phyloP scores from a whole-genome alignment of 495 filamentous ascomycete species.

The Penicillium daleae region DNA sequence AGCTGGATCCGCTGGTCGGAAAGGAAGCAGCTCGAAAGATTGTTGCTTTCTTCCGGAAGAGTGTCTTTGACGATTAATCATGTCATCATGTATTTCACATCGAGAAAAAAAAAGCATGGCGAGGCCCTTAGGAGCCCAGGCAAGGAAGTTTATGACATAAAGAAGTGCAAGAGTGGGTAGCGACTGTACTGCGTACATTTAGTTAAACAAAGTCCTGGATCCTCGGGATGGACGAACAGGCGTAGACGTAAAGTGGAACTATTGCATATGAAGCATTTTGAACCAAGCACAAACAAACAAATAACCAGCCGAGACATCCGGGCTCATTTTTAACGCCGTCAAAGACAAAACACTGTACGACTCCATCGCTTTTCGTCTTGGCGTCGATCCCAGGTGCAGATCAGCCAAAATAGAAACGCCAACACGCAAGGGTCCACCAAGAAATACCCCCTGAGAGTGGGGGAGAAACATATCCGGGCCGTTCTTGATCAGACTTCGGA shows the following conservation, averaged over 20 bases:
- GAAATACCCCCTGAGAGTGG: slow-evolving; percentile 29
- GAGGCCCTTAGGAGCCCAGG: neutral
- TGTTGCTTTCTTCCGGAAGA: slow-evolving; percentile 80
- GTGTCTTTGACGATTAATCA: slow-evolving; percentile 62
- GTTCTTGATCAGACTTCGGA: neutral
- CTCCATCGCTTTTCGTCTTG: slow-evolving; percentile 24
- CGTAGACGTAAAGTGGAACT: neutral
- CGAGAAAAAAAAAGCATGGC: neutral
- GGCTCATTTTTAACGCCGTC: slow-evolving; percentile 4
- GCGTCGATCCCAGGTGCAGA: slow-evolving; percentile 25
- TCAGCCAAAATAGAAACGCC: slow-evolving; percentile 27
- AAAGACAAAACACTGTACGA: slow-evolving; percentile 5
- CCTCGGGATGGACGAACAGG: neutral
- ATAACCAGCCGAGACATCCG: slow-evolving; percentile 14
- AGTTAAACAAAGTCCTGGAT: neutral
- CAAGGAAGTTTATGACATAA: neutral
- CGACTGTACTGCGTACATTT: too few relatives aligned
- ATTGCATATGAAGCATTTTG: neutral
- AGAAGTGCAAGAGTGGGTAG: too few relatives aligned
- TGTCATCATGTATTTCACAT: neutral
- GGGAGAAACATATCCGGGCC: slow-evolving; percentile 12
- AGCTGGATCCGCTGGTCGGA: slow-evolving; percentile 74
- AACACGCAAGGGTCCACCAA: slow-evolving; percentile 30
- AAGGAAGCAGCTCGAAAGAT: slow-evolving; percentile 80
- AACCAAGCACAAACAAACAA: slow-evolving; percentile 1